Evolutionary conservation across 768 basidiomycete genomes (phyloP).

Genomic region (Hydnomerulius pinastri): DNA sequence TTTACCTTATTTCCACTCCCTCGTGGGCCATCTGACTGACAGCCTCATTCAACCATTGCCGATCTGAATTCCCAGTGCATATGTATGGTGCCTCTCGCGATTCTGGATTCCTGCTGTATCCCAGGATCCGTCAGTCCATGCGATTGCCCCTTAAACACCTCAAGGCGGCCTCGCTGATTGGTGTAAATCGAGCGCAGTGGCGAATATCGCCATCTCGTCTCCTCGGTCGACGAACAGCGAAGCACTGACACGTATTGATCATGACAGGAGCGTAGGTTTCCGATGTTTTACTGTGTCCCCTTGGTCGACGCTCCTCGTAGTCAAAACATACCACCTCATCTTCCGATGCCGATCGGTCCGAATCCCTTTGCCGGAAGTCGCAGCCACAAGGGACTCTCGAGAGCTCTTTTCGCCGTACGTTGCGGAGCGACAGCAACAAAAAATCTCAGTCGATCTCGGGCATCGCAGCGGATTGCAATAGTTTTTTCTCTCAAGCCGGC

Average conservation of each 20-base stretch:
- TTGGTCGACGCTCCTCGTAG: background rate
- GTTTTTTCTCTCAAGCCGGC: background rate
- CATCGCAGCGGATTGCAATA: background rate
- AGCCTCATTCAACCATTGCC: background rate
- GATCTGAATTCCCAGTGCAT: background rate
- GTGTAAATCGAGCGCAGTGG: background rate
- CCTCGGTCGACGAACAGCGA: background rate
- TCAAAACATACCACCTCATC: slow-evolving; percentile 1
- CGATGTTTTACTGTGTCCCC: background rate
- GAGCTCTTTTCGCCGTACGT: slow-evolving; percentile 30
- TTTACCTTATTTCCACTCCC: slow-evolving; percentile 13
- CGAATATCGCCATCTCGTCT: background rate
- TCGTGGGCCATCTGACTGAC: background rate
- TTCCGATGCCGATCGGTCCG: slow-evolving; percentile 26
- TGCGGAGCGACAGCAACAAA: background rate
- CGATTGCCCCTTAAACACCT: too few relatives aligned
- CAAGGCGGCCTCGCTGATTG: background rate
- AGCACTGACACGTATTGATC: background rate
- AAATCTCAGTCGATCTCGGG: background rate
- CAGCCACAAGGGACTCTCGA: background rate
- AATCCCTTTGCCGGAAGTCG: background rate
- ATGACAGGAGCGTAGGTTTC: background rate
- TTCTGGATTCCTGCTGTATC: background rate
- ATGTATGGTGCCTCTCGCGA: background rate
- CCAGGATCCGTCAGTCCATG: too few relatives aligned